Evolutionary conservation across 352 stramenopile species (phyloP).

Genomic region (Globisporangium megalacanthum): DNA sequence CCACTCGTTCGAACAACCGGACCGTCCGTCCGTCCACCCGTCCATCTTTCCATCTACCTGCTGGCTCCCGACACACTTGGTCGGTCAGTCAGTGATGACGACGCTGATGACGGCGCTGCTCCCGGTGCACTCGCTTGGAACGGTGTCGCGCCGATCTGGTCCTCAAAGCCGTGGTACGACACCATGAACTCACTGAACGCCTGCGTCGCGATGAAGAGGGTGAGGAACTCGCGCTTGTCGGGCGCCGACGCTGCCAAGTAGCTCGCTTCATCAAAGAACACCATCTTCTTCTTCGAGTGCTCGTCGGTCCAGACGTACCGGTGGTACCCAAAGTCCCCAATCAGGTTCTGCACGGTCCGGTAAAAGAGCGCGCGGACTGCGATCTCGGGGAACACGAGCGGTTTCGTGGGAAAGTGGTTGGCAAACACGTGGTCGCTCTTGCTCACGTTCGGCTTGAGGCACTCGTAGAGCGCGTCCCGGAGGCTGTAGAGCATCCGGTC

Average conservation of each 20-base stretch:
- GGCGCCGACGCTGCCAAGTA: constrained; percentile 71
- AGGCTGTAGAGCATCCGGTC: constrained; percentile 39
- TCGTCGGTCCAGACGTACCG: constrained; percentile 84
- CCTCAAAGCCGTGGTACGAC: constrained; percentile 76
- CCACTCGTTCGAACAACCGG: not conserved
- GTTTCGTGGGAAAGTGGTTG: constrained; percentile 59
- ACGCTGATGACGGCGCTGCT: not conserved
- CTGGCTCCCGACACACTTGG: too few species aligned
- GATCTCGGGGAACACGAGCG: constrained; percentile 66
- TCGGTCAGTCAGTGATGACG: not conserved
- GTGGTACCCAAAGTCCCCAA: constrained; percentile 82
- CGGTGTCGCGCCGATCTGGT: constrained; percentile 23
- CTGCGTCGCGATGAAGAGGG: constrained; percentile 79
- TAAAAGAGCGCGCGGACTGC: constrained; percentile 68
- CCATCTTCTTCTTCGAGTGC: constrained; percentile 67
- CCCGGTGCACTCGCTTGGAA: constrained; percentile 2
- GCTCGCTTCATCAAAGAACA: constrained; percentile 85
- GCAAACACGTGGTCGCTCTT: constrained; percentile 69
- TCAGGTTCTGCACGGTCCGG: constrained; percentile 54
- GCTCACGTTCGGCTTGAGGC: constrained; percentile 64
- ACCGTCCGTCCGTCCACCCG: not conserved
- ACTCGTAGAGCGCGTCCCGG: constrained; percentile 51
- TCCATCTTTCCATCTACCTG: not conserved
- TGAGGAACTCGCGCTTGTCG: constrained; percentile 78
- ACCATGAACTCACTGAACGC: constrained; percentile 85